phyloP scores from a whole-genome alignment of 1,139 yeast genomes.

The Sugiyamaella castrensis region DNA sequence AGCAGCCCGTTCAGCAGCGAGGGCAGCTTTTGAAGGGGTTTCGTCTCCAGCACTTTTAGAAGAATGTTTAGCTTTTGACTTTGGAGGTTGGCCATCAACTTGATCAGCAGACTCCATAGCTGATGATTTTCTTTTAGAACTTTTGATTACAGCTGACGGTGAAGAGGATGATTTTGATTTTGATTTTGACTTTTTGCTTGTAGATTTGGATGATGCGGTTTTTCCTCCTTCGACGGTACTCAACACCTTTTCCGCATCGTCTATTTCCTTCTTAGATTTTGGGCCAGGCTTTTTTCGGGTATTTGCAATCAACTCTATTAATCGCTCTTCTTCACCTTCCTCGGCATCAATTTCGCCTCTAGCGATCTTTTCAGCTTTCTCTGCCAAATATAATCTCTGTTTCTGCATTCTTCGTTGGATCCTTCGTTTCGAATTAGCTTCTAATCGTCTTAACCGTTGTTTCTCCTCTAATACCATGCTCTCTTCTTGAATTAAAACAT shows the following conservation, averaged over 20 bases:
- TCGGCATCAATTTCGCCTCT: constrained; percentile 11
- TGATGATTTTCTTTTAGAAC: constrained; percentile 2
- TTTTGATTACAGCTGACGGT: background rate
- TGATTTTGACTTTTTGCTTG: constrained; percentile 2
- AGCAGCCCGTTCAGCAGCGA: background rate
- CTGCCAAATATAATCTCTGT: constrained; percentile 7
- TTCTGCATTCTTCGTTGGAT: constrained; percentile 11
- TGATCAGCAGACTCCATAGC: background rate
- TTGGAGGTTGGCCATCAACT: background rate
- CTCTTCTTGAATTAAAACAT: constrained; percentile 12
- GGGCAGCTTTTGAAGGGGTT: too few relatives aligned
- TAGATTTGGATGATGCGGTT: background rate
- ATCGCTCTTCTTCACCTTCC: constrained; percentile 13
- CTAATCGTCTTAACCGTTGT: constrained; percentile 7
- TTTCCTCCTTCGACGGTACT: background rate
- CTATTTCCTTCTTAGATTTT: constrained; percentile 5
- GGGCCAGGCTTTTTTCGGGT: constrained; percentile 7
- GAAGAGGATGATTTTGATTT: background rate
- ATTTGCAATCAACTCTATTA: background rate
- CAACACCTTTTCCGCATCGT: constrained; percentile 1
- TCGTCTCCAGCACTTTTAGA: background rate
- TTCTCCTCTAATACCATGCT: constrained; percentile 7
- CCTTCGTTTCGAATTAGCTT: constrained; percentile 10
- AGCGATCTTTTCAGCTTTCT: constrained; percentile 1
- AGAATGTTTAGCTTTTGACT: constrained; percentile 6